These are phyloP conservation scores for Coemansia sp. DNA, from an alignment of 192 early-diverging fungal genomes.

Conservation along the genomic window DNA sequence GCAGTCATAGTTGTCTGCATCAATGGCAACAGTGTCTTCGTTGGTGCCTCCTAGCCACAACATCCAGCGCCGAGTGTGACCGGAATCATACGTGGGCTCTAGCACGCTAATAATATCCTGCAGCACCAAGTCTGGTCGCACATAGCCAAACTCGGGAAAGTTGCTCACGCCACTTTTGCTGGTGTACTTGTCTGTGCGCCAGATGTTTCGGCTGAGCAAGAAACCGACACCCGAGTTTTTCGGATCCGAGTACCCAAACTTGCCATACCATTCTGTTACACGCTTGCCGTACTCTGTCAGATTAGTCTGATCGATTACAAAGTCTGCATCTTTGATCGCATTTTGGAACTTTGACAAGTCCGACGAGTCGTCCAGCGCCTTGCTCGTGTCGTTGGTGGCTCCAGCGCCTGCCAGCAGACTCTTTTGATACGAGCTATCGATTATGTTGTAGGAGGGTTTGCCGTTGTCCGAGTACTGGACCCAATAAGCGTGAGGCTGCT, in stretches of 20 bases:
- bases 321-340: conserved; percentile 59
- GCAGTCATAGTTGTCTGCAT: conserved; percentile 36
- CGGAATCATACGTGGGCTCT: conserved; percentile 28
- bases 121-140: conserved; percentile 43
- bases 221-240: conserved; percentile 35
- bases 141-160: conserved; percentile 46
- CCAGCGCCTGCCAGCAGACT: conserved; percentile 61
- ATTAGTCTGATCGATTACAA: conserved; percentile 66
- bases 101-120: conserved; percentile 44
- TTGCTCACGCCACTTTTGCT: conserved; percentile 33
- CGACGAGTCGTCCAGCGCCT: conserved; percentile 23
- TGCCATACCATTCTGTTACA: conserved; percentile 34
- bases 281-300: conserved; percentile 34
- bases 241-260: conserved; percentile 44
- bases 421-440: conserved; percentile 60
- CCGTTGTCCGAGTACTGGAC: conserved; percentile 56
- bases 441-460: conserved; percentile 55
- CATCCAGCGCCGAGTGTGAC: conserved; percentile 30
- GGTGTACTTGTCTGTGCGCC: conserved; percentile 43
- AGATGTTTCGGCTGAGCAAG: conserved; percentile 28
- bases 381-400: conserved; percentile 56
- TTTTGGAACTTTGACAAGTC: conserved; percentile 49
- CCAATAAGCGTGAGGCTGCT: conserved; percentile 61
- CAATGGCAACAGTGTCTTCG: conserved; percentile 24
- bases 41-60: conserved; percentile 40